These are phyloP conservation scores for Pyrus betulifolia DNA, from an alignment of 306 rosid species.

Conservation along the genomic window DNA sequence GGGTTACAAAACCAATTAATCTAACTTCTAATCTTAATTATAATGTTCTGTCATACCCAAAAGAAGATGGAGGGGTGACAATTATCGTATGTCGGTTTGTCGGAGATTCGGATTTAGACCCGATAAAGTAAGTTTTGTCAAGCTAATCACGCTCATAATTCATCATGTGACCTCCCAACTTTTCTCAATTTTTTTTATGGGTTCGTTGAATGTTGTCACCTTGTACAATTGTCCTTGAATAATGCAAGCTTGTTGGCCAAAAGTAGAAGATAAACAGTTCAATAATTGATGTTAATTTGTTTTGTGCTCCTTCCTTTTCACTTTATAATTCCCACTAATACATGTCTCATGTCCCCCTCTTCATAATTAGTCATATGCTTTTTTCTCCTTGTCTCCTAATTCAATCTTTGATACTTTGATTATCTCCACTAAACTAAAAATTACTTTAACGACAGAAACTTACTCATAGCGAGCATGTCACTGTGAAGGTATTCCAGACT, in stretches of 20 bases:
- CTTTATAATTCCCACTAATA: neutral
- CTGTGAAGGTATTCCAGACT: too few species aligned
- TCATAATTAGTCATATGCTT: constrained; percentile 16
- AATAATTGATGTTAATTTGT: neutral
- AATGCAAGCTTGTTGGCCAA: neutral
- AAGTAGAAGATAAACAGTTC: neutral
- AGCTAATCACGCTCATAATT: constrained; percentile 16
- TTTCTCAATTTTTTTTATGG: too few species aligned
- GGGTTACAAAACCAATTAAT: too few species aligned
- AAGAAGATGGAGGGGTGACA: neutral
- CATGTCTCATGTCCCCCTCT: neutral
- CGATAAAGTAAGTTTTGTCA: constrained; percentile 24
- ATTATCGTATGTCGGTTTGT: constrained; percentile 28
- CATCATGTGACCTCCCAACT: constrained; percentile 13
- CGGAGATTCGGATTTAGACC: constrained; percentile 28
- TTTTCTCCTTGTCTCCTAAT: constrained; percentile 27
- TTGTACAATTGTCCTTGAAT: too few species aligned
- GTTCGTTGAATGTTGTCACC: too few species aligned
- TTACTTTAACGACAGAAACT: too few species aligned
- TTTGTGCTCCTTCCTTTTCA: neutral
- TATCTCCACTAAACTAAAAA: neutral
- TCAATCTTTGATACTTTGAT: constrained; percentile 13
- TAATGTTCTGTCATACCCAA: too few species aligned
- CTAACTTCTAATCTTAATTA: too few species aligned
- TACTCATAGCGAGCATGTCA: too few species aligned